phyloP scores from a whole-genome alignment of 495 filamentous ascomycete species.

The Annulohypoxylon maeteangense region DNA sequence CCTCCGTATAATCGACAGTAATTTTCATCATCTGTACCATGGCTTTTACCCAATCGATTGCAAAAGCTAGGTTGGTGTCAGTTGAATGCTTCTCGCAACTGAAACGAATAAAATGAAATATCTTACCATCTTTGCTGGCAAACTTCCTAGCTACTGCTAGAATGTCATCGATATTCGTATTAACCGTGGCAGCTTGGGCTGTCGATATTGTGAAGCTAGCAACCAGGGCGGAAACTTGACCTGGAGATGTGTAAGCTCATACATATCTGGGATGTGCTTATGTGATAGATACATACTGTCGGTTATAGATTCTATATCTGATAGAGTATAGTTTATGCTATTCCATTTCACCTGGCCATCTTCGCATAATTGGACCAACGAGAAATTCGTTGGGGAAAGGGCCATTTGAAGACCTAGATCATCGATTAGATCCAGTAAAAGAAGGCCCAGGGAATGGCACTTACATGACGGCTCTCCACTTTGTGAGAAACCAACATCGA shows the following conservation, averaged over 20 bases:
- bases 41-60: constrained; percentile 66
- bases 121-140: constrained; percentile 51
- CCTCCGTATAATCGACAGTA: constrained; percentile 75
- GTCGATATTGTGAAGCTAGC: constrained; percentile 70
- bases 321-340: constrained; percentile 65
- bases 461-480: constrained; percentile 41
- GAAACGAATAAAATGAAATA: constrained; percentile 24
- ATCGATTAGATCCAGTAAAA: constrained; percentile 34
- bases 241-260: constrained; percentile 46
- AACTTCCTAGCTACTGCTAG: constrained; percentile 71
- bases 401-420: constrained; percentile 69
- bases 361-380: constrained; percentile 70
- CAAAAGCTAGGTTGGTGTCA: constrained; percentile 57
- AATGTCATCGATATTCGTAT: constrained; percentile 75
- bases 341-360: constrained; percentile 73
- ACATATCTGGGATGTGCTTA: not conserved
- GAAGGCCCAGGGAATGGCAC: not conserved
- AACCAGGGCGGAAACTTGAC: constrained; percentile 64
- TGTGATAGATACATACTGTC: constrained; percentile 52
- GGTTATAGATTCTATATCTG: constrained; percentile 52
- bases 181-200: constrained; percentile 47
- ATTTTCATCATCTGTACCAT: constrained; percentile 73
- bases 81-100: constrained; percentile 38
- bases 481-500: constrained; percentile 42
- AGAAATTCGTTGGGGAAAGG: constrained; percentile 79